Evolutionary conservation across 768 basidiomycete species (phyloP).

Genomic region (Kwoniella dendrophila): DNA sequence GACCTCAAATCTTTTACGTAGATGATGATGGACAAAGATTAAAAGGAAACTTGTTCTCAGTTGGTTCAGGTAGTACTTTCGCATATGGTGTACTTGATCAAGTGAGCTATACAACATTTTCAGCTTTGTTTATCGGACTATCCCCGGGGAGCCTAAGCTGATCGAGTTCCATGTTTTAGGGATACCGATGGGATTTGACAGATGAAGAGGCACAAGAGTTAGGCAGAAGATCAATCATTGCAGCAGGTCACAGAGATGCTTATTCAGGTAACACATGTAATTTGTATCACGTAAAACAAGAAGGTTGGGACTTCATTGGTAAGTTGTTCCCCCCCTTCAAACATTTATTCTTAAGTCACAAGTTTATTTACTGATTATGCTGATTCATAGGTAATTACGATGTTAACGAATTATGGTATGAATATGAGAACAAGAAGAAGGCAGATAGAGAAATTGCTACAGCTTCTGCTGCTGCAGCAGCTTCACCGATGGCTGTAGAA

Average conservation of each 20-base stretch:
- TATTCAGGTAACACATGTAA: conserved; percentile 76
- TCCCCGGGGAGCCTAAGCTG: too few relatives aligned
- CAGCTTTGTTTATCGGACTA: background rate
- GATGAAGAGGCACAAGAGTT: conserved; percentile 94
- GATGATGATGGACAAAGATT: conserved; percentile 95
- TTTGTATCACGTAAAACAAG: conserved; percentile 90
- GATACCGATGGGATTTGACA: conserved; percentile 76
- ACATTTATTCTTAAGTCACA: background rate
- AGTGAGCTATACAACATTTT: conserved; percentile 62
- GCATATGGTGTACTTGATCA: conserved; percentile 99
- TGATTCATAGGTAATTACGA: conserved; percentile 79
- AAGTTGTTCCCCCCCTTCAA: conserved; percentile 44
- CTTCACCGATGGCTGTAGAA: conserved; percentile 30
- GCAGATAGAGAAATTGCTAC: conserved; percentile 33
- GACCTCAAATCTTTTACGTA: conserved; percentile 93
- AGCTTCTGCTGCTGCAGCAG: conserved; percentile 25
- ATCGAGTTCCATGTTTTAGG: conserved; percentile 22
- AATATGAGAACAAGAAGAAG: conserved; percentile 59
- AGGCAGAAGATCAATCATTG: conserved; percentile 88
- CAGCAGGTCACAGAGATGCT: conserved; percentile 79
- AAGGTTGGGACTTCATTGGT: conserved; percentile 97
- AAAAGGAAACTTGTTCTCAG: conserved; percentile 97
- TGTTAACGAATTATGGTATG: conserved; percentile 84
- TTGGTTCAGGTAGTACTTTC: conserved; percentile 96
- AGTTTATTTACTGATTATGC: conserved; percentile 26